These are phyloP conservation scores for Stemphylium vesicarium DNA, from an alignment of 2,329 filamentous ascomycete species.

Conservation along the genomic window DNA sequence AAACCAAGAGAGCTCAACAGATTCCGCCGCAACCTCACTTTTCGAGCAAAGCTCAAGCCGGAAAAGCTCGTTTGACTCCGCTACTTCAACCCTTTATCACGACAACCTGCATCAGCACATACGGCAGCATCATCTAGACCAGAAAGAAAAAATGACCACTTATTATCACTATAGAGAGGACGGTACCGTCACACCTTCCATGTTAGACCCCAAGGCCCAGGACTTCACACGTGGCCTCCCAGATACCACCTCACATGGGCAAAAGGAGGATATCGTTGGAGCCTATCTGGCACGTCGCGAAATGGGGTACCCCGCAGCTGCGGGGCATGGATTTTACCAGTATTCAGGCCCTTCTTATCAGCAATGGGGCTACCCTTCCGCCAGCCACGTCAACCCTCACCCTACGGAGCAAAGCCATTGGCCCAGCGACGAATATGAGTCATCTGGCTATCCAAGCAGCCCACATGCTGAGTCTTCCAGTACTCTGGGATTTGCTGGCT, in stretches of 20 bases:
- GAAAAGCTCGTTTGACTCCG: not conserved
- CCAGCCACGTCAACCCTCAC: not conserved
- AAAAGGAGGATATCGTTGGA: constrained; percentile 15
- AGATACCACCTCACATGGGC: not conserved
- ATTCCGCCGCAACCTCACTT: not conserved
- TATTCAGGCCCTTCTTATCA: not conserved
- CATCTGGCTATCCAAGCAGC: not conserved
- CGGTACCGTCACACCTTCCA: not conserved
- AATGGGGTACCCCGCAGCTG: not conserved
- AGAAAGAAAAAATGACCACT: constrained; percentile 7
- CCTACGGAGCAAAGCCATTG: not conserved
- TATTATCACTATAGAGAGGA: constrained; percentile 10
- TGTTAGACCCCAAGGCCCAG: not conserved
- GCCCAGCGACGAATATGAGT: not conserved
- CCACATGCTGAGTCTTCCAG: not conserved
- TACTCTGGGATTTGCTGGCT: not conserved
- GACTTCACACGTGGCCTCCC: not conserved
- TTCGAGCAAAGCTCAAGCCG: not conserved
- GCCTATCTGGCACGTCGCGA: constrained; percentile 14
- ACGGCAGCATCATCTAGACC: not conserved
- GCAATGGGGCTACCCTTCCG: not conserved
- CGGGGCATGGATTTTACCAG: not conserved
- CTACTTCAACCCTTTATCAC: not conserved
- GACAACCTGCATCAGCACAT: not conserved
- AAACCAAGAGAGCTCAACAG: not conserved